Base-by-base conservation (phyloP, 306 rosid species). In the Amphicarpaea edgeworthii region DNA sequence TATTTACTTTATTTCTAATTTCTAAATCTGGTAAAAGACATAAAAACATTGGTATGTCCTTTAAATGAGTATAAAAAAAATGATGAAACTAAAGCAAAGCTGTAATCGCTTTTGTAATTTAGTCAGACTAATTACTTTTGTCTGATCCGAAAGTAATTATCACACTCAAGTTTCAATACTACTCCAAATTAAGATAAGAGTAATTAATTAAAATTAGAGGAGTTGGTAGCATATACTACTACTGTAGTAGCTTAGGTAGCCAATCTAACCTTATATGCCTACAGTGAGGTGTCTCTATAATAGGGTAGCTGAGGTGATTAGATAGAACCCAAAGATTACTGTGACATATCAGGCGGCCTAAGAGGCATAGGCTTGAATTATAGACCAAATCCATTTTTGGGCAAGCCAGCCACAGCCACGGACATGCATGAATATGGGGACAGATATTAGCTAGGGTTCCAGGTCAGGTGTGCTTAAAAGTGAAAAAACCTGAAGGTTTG, bases 381-480 rank as follows among this genome's bases (percentile, higher is more conserved):
- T 82, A 80, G 83, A 47, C 75, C 68, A 51, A 80, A 78, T 37
- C 87, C 73, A 77, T 65, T 72, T 86, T 74, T 60, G 80, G 87
- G 78, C 86, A 81, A 79, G 55, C 84, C n/a, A n/a, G n/a, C n/a
- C n/a, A n/a, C n/a, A n/a, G n/a, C n/a, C 49, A 73, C 42, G 81
- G 30, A 79, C 66, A 42, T 75, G 77, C 72, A 47, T 68, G 66
- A 41, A 32, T 67, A 63, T 73, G 70, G 83, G 69, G 66, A 45
- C 66, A 74, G 77, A 43, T 71, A 77, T 82, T 84, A n/a, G n/a
- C n/a, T n/a, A 72, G 77, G 82, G 50, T 59, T 78, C 73, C 91
- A 86, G 91, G 77, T 83, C 91, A 86, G 91, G 77, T 83, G 74
- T 83, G 78, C 85, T 83, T 78, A 76, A 83, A 84, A 80, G 80